Conservation (phyloP, 257 asterid species). For the Nicotiana attenuata region DNA sequence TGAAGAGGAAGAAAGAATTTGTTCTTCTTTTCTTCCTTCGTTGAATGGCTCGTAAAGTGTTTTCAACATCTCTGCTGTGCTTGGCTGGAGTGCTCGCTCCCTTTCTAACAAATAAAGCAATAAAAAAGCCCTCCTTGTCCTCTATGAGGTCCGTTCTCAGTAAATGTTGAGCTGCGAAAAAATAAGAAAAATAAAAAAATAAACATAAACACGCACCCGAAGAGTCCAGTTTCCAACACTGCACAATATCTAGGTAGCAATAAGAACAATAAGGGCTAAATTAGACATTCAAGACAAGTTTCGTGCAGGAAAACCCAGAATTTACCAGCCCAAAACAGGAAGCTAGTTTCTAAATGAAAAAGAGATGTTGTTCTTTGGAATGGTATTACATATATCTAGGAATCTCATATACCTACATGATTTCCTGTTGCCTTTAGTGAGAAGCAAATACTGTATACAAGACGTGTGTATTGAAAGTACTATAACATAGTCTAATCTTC, state of each 20-base stretch:
- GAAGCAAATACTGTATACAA: background rate
- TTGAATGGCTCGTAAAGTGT: background rate
- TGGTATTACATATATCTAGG: background rate
- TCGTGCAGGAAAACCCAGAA: background rate
- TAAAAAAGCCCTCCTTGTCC: constrained; percentile 90
- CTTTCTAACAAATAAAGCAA: constrained; percentile 59
- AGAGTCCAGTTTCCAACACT: background rate
- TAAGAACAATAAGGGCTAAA: background rate
- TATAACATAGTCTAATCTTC: background rate
- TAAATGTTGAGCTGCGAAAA: constrained; percentile 54
- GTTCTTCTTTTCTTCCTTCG: background rate
- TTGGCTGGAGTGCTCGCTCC: background rate
- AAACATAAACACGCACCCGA: background rate
- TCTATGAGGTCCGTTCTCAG: constrained; percentile 50
- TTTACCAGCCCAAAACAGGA: background rate
- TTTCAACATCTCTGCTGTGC: background rate
- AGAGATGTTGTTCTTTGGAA: background rate
- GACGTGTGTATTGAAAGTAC: background rate
- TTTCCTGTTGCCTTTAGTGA: background rate
- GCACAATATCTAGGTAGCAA: background rate
- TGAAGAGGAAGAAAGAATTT: constrained; percentile 1
- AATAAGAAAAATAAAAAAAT: background rate
- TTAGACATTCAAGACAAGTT: background rate
- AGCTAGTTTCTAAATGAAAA: background rate
- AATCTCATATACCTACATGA: background rate